Base-by-base conservation (phyloP, 208 protist species). In the Angomonas deanei region DNA sequence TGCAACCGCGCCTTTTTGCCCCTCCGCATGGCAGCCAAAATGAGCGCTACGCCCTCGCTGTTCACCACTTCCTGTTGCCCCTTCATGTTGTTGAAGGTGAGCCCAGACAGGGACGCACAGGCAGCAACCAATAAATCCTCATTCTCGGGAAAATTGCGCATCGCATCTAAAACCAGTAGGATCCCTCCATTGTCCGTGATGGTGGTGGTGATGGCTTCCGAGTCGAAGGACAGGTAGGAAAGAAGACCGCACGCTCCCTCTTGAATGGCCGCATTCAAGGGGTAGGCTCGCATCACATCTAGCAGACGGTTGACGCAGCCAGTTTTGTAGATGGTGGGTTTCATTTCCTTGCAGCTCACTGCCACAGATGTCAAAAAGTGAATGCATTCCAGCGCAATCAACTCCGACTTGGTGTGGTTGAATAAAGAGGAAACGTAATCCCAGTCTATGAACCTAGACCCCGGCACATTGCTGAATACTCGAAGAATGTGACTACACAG, bases 161-260 rank as follows among this genome's bases (percentile, higher is more conserved):
- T 96, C 24, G 86, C 85, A n/a, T 80, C 66, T 27, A 94, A 74
- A 13, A 94, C 82, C 11, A 91, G 75, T 64, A 78, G 31, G 47
- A 96, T 76, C 21, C 88, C 87, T 39, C 80, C 77, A 3, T 61
- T 64, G 42, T 88, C 76, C 10, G 87, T 94, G 69, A 96, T 91
- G 64, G 70, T 81, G 19, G 74, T 54, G 23, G 91, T 96, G 71
- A 96, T 96, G 3, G 67, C 71, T 52, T 94, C 87, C 3, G 91
- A 96, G 72, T 96, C 91, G 72, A 93, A 96, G 49, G 91, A 96
- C 31, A 96, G 79, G 70, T 96, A 96, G 1, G 90, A 96, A 24
- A 96, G 55, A 42, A 96, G 66, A 70, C 78, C 86, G 67, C 90
- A 96, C 33, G 81, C 75, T 64, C 80, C 78, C 63, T 92, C 86